Conservation (phyloP, 2,329 filamentous ascomycete genomes). For the Arthrobotrys iridis region DNA sequence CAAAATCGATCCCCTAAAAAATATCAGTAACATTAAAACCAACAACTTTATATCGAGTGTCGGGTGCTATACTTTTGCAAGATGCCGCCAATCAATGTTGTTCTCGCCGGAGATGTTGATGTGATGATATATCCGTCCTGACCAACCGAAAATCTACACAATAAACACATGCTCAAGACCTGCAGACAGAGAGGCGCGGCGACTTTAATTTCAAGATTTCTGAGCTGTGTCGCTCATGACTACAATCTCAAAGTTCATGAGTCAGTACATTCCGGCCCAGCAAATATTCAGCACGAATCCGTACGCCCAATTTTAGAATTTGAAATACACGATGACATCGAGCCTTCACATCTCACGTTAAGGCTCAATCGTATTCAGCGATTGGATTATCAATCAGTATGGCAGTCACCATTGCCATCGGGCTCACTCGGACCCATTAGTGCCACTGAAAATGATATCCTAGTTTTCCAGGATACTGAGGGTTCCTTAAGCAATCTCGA, state of each 20-base stretch:
- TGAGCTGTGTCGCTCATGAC: conserved; percentile 2
- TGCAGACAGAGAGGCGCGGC: conserved; percentile 16
- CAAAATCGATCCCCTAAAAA: no score
- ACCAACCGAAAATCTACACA: not conserved
- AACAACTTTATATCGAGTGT: not conserved
- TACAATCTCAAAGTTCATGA: conserved; percentile 22
- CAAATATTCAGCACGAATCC: conserved; percentile 27
- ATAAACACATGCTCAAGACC: conserved; percentile 20
- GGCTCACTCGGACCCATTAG: not conserved
- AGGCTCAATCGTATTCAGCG: conserved; percentile 28
- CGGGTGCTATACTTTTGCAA: not conserved
- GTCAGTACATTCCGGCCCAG: not conserved
- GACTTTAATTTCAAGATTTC: conserved; percentile 19
- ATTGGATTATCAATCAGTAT: conserved; percentile 22
- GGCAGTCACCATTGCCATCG: conserved; percentile 9
- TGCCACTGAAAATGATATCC: not conserved
- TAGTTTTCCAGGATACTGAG: conserved; percentile 36
- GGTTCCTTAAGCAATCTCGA: conserved; percentile 31
- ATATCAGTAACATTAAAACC: not conserved
- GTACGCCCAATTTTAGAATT: conserved; percentile 39
- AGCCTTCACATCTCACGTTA: not conserved
- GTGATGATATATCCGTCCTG: conserved; percentile 28
- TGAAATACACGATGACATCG: not conserved
- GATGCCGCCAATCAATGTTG: conserved; percentile 23
- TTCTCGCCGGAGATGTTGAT: conserved; percentile 43